Evolutionary conservation across 2,329 filamentous ascomycete species (phyloP), one percentile per base, ranked within the genome.

Genomic region (Aureobasidium namibiae): DNA sequence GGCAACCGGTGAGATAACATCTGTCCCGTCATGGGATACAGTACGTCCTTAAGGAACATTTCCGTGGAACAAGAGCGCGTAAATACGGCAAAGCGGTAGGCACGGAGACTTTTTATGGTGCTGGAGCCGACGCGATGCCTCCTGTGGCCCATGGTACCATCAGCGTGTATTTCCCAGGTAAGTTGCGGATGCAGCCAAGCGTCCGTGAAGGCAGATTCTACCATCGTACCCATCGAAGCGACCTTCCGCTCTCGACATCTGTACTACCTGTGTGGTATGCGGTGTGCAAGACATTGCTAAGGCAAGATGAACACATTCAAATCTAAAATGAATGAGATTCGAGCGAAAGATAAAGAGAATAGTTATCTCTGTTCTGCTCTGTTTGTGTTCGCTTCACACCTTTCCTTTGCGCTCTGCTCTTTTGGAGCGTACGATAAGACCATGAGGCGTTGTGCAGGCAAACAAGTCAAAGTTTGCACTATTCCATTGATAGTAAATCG

Each of bases 1-100:
- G 21, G 31, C 42, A 24, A 57, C 41, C 54, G 54, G 54, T 57
- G 54, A 57, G 54, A 48, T 42, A 21, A 44, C 14, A 6, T 4
- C 16, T 11, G 13, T 41, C 38, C 11, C 8, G 16, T 56, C 39
- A 41, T 24, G 41, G 31, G 39, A 23, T 42, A 38, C 36, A 33
- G 26, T 23, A 36, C 34, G 34, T 26, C 3, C 10, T 14, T 29
- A 7, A n/a, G 50, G 14, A 38, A 21, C 26, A 7, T 23, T 16
- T 2, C 10, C n/a, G n/a, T 13, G 16, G 10, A 11, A 23, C 16
- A 7, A n/a, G 13, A 54, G 16, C 36, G 50, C 24, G 38, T 42
- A 36, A 33, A 54, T 4, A 31, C 50, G 23, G 50, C 11, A 33
- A 24, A 42, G 24, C 50, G 50, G 50, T 38, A 41, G 23, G 50